Conservation (phyloP, 805 yeast species). For the Zygosaccharomyces pseudorouxii region DNA sequence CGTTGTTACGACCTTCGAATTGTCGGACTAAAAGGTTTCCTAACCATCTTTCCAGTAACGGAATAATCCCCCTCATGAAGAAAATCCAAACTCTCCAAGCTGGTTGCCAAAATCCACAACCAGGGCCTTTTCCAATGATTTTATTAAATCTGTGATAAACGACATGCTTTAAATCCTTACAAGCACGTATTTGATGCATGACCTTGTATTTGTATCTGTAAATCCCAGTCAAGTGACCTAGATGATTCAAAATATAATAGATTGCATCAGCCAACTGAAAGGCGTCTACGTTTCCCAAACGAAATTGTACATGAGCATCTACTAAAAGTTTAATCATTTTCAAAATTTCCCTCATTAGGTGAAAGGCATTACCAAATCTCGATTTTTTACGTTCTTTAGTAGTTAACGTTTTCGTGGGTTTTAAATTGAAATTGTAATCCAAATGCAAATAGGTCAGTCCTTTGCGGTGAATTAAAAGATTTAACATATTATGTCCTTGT, state of each 20-base stretch:
- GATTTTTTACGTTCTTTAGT: conserved; percentile 96
- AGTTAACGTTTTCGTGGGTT: conserved; percentile 93
- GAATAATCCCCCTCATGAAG: conserved; percentile 86
- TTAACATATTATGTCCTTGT: conserved; percentile 93
- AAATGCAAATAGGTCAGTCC: conserved; percentile 90
- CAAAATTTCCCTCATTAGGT: conserved; percentile 82
- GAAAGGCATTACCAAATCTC: conserved; percentile 94
- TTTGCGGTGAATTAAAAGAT: conserved; percentile 79
- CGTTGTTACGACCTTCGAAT: conserved; percentile 93
- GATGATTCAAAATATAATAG: conserved; percentile 82
- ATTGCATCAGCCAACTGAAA: conserved; percentile 94
- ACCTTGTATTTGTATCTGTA: conserved; percentile 95
- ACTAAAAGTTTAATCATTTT: conserved; percentile 81
- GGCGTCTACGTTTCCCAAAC: conserved; percentile 88
- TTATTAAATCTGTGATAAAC: conserved; percentile 80
- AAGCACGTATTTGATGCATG: conserved; percentile 95
- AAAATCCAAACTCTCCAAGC: conserved; percentile 97
- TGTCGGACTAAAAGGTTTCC: conserved; percentile 88
- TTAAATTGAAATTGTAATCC: conserved; percentile 91
- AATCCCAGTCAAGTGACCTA: conserved; percentile 94
- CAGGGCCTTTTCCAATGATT: conserved; percentile 95
- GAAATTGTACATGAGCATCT: conserved; percentile 87
- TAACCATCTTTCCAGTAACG: conserved; percentile 89
- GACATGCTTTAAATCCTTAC: conserved; percentile 91
- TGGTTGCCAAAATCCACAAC: conserved; percentile 99